phyloP scores from a whole-genome alignment of 208 protist species.

The Crithidia expoeki region DNA sequence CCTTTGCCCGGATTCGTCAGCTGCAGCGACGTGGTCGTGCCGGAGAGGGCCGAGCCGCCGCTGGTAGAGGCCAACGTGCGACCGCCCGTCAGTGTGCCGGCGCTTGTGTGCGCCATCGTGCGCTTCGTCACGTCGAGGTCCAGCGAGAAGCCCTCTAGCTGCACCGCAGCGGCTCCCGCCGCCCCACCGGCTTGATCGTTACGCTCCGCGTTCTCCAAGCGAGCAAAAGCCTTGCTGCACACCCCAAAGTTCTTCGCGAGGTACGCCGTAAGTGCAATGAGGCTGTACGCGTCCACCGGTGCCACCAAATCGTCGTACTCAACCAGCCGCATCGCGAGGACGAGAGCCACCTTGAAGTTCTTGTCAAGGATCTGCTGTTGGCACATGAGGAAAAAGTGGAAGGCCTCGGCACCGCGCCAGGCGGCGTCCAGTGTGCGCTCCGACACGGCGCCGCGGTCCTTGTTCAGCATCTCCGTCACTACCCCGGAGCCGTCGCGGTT shows the following conservation, averaged over 20 bases:
- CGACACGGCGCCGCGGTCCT: constrained; percentile 68
- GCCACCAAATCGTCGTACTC: constrained; percentile 95
- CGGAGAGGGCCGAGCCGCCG: constrained; percentile 55
- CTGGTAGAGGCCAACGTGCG: constrained; percentile 15
- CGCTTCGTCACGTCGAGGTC: constrained; percentile 81
- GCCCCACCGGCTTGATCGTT: constrained; percentile 50
- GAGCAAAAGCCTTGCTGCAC: constrained; percentile 95
- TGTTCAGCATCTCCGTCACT: constrained; percentile 77
- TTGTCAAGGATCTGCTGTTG: constrained; percentile 85
- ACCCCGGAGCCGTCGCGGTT: constrained; percentile 64
- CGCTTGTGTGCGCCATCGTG: constrained; percentile 52
- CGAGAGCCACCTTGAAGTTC: constrained; percentile 75
- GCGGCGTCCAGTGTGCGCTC: constrained; percentile 86
- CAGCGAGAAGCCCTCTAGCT: constrained; percentile 75
- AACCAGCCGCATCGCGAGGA: constrained; percentile 90
- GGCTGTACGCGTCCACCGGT: constrained; percentile 90
- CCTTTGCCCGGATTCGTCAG: constrained; percentile 80
- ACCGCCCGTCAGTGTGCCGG: constrained; percentile 20
- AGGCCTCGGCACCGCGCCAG: constrained; percentile 96
- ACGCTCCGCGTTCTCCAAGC: constrained; percentile 91
- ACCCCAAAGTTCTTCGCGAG: constrained; percentile 90
- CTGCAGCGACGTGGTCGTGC: constrained; percentile 77
- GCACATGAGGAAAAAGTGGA: constrained; percentile 95
- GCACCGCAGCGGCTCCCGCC: constrained; percentile 19
- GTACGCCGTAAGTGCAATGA: constrained; percentile 95